phyloP scores from a whole-genome alignment of 345 rosid species.

The Eucalyptus cloeziana region DNA sequence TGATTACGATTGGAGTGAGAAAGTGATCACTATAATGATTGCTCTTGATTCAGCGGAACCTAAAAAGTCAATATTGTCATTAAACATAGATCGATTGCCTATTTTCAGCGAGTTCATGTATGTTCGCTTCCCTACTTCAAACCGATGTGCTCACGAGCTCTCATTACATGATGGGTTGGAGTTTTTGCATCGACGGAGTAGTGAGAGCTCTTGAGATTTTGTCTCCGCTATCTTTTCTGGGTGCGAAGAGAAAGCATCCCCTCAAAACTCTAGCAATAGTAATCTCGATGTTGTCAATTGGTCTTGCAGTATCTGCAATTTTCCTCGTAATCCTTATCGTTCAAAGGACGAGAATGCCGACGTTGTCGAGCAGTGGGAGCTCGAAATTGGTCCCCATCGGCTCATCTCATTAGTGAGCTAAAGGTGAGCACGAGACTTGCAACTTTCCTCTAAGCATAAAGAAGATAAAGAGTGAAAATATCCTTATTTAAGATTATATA shows the following conservation, averaged over 20 bases:
- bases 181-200: slow-evolving; percentile 36
- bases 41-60: slow-evolving; percentile 47
- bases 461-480: not conserved
- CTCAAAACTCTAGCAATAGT: slow-evolving; percentile 9
- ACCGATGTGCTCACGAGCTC: slow-evolving; percentile 64
- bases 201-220: slow-evolving; percentile 34
- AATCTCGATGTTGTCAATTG: slow-evolving; percentile 5
- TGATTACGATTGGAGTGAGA: slow-evolving; percentile 40
- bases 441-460: not conserved
- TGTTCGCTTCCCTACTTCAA: slow-evolving; percentile 60
- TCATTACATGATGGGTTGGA: slow-evolving; percentile 79
- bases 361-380: slow-evolving; percentile 53
- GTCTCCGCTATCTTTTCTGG: slow-evolving; percentile 34
- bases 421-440: not conserved
- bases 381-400: slow-evolving; percentile 58
- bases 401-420: not conserved
- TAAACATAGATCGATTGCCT: slow-evolving; percentile 32
- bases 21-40: slow-evolving; percentile 29
- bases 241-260: slow-evolving; percentile 1
- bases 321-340: slow-evolving; percentile 2
- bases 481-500: too few relatives aligned
- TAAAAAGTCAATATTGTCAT: slow-evolving; percentile 36
- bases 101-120: slow-evolving; percentile 42
- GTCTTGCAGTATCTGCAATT: not conserved
- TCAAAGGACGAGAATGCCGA: slow-evolving; percentile 34